These are phyloP conservation scores for Daldinia decipiens DNA, from an alignment of 495 filamentous ascomycete species.

Conservation along the genomic window DNA sequence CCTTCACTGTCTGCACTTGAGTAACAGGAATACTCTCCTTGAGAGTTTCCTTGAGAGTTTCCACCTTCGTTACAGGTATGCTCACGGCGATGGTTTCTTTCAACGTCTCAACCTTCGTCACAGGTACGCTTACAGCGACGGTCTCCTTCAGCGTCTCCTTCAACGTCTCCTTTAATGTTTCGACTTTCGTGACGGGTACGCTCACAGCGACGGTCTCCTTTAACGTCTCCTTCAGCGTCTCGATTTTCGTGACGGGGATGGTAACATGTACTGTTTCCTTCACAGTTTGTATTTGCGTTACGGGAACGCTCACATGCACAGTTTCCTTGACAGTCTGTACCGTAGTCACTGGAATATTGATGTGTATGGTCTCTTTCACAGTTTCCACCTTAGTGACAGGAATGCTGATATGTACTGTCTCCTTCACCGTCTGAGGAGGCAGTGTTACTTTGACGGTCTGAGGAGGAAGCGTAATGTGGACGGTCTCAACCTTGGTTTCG, in stretches of 20 bases:
- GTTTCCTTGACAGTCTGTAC: slow-evolving; percentile 29
- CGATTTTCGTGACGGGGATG: slow-evolving; percentile 18
- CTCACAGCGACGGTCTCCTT: slow-evolving; percentile 12
- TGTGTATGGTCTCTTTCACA: slow-evolving; percentile 24
- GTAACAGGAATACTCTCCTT: slow-evolving; percentile 23
- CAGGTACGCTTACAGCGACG: slow-evolving; percentile 16
- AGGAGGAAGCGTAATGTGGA: slow-evolving; percentile 28
- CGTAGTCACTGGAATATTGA: slow-evolving; percentile 18
- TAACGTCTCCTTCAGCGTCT: slow-evolving; percentile 22
- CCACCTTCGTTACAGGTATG: slow-evolving; percentile 11
- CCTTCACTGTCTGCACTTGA: slow-evolving; percentile 1
- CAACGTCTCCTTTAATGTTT: slow-evolving; percentile 1
- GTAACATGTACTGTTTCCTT: slow-evolving; percentile 21
- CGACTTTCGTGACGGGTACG: slow-evolving; percentile 11
- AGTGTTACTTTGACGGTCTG: slow-evolving; percentile 31
- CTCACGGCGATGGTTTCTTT: slow-evolving; percentile 9
- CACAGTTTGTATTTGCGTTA: slow-evolving; percentile 17
- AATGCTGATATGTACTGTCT: slow-evolving; percentile 29
- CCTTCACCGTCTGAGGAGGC: slow-evolving; percentile 27
- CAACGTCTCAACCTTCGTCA: slow-evolving; percentile 13
- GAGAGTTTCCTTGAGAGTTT: slow-evolving; percentile 13
- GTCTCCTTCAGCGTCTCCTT: slow-evolving; percentile 13
- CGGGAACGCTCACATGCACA: slow-evolving; percentile 8
- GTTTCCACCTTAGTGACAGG: slow-evolving; percentile 30
- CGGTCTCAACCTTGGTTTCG: slow-evolving; percentile 31